Base-by-base conservation (phyloP, 345 rosid species). In the Mallotus nudiflorus region DNA sequence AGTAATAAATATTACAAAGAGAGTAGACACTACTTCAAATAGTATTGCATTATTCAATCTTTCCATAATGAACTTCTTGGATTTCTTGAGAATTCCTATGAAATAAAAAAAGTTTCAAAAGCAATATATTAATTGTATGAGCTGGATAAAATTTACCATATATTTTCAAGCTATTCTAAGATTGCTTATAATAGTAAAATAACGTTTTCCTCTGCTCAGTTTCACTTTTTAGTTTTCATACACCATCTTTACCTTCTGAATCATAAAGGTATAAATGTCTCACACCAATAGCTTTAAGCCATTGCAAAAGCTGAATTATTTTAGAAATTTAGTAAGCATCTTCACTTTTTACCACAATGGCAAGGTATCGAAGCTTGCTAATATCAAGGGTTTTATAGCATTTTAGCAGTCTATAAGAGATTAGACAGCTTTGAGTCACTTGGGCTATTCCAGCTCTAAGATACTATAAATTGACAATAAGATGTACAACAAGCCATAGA, bases 81-180 rank as follows among this genome's bases (percentile, higher is more conserved):
- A 88, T 77, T 85, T 89, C 88, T 95, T 88, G 77, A 92, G 75
- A 51, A 91, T 77, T 68, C 99, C 99, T 95, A 52, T 14, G 72
- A 25, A 63, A 31, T 1, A 69, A 25, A 67, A 70, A 66, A 70
- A 70, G 3, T 2, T 39, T 67, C 48, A 69, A 28, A 33, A 65
- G 2, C 6, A 64, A 22, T 50, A 13, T 49, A n/a, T 40, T 24
- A 20, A 45, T 45, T 3, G 9, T 8, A 46, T 39, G 54, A 63
- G 52, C 16, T 71, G 40, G 63, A 25, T 66, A 5, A 19, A 27
- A 13, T 33, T 51, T 25, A 24, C 14, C 24, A 13, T 19, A 14
- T 1, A 4, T 25, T 28, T 46, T 22, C 53, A 49, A 25, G 5
- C 25, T 24, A 22, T n/a, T 16, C 14, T 33, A 60, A 39, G 6